Evolutionary conservation across 768 basidiomycete genomes (phyloP).

Genomic region (Kwoniella newhampshirensis): DNA sequence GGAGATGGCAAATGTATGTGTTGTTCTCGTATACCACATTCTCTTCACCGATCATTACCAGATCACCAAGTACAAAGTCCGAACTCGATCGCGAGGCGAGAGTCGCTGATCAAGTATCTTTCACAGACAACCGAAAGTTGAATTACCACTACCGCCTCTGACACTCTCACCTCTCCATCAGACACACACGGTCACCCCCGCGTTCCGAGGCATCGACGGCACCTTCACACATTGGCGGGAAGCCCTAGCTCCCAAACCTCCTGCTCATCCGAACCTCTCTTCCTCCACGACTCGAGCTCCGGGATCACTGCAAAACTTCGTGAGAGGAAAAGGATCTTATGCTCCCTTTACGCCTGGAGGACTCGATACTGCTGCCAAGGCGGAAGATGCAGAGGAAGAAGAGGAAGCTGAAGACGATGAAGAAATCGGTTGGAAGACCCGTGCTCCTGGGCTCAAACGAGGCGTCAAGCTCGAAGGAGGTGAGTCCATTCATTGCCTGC

Average conservation of each 20-base stretch:
- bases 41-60: neutral
- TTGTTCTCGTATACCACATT: neutral
- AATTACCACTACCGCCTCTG: constrained; percentile 60
- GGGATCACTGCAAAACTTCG: constrained; percentile 74
- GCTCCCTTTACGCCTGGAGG: constrained; percentile 95
- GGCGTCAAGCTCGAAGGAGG: constrained; percentile 65
- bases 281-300: constrained; percentile 86
- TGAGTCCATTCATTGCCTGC: constrained; percentile 29
- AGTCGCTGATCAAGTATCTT: no score
- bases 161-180: constrained; percentile 38
- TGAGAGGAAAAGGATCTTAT: constrained; percentile 88
- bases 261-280: constrained; percentile 63
- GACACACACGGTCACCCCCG: constrained; percentile 48
- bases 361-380: constrained; percentile 63
- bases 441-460: constrained; percentile 79
- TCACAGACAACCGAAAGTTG: constrained; percentile 59
- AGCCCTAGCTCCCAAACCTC: constrained; percentile 38
- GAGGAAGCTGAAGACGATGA: constrained; percentile 51
- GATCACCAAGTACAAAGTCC: no score
- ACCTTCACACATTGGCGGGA: constrained; percentile 62
- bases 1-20: constrained; percentile 76
- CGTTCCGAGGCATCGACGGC: constrained; percentile 42
- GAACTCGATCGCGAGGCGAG: no score
- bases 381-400: constrained; percentile 39
- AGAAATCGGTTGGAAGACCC: constrained; percentile 58